A percentile compares a stretch with the other conserved stretches of the same genome.
Evolutionary conservation across 192 early-diverging fungal species (phyloP).

Genomic region (Coemansia sp.): DNA sequence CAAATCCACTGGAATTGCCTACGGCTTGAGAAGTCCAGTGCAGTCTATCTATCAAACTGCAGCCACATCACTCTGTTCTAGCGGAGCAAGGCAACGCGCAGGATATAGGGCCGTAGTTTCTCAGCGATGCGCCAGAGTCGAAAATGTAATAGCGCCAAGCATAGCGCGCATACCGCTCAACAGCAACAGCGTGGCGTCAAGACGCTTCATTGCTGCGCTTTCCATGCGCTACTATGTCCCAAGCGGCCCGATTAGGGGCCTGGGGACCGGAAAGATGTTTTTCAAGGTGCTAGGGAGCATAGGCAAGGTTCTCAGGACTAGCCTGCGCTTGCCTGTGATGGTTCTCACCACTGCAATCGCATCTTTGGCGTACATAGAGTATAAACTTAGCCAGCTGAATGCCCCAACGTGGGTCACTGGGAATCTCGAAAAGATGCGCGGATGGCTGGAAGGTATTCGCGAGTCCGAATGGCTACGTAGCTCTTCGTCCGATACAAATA

Average conservation of each 20-base stretch:
- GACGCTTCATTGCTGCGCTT: slow-evolving; percentile 38
- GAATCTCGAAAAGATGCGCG: slow-evolving; percentile 34
- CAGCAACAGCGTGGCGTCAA: slow-evolving; percentile 15
- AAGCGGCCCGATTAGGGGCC: slow-evolving; percentile 25
- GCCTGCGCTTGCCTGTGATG: slow-evolving; percentile 45
- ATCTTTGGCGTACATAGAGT: slow-evolving; percentile 49
- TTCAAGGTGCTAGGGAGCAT: slow-evolving; percentile 32
- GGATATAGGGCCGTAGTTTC: slow-evolving; percentile 12
- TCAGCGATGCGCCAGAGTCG: neutral
- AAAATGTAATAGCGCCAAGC: neutral
- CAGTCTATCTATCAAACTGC: neutral
- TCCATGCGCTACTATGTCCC: slow-evolving; percentile 52
- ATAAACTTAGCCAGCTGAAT: slow-evolving; percentile 50
- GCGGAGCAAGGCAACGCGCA: slow-evolving; percentile 2
- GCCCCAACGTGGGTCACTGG: slow-evolving; percentile 51
- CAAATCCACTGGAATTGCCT: neutral
- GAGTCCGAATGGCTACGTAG: slow-evolving; percentile 39
- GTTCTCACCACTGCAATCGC: slow-evolving; percentile 47
- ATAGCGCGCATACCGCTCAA: slow-evolving; percentile 15
- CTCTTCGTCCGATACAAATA: slow-evolving; percentile 9
- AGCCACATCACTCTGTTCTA: neutral
- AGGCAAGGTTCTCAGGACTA: slow-evolving; percentile 13
- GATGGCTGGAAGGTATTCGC: slow-evolving; percentile 44
- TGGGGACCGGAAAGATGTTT: slow-evolving; percentile 27
- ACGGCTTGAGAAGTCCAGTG: neutral